Base-by-base conservation (phyloP, 306 rosid genomes). In the Acacia confusa region DNA sequence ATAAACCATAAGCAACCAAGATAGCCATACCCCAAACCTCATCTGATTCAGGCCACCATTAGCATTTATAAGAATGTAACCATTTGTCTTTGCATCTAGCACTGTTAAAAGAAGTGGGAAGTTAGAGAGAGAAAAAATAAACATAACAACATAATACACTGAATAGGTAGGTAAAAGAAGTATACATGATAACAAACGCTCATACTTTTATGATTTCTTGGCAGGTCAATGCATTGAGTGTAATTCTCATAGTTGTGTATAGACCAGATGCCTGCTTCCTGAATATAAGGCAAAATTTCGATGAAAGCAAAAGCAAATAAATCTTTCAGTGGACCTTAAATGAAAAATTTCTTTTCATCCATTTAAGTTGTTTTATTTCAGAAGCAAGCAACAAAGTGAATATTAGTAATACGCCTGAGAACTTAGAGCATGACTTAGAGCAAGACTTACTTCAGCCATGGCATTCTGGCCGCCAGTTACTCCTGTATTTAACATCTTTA, bases 21-120 rank as follows among this genome's bases (percentile, higher is more conserved):
- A 80, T 52, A 82, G 80, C 75, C 97, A 89, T 88, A 95, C 99
- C 98, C 99, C 99, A 92, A 95, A 95, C 91, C 99, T 95, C 99
- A 95, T 95, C 94, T 95, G 99, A 87, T 95, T 95, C 90, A 95
- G 82, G 82, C 99, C 99, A n/a, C 99, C 99, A 20, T 95, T 95
- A 25, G 98, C 99, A 89, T 93, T 95, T 76, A 92, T 83, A 75
- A 95, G 91, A 87, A 95, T 85, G 87, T 91, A 95, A 34, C 98
- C 99, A 55, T 90, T 93, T 81, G 87, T 92, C 90, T 91, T 91
- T 10, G 70, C 81, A 82, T 92, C 92, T 58, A 82, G 87, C 82
- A 74, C 99, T 93, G 92, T 70, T 77, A 71, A 67, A 82, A 71
- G 58, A 83, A 61, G 44, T 58, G 57, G 68, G 16, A 63, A 72